Evolutionary conservation across 192 early-diverging fungal genomes (phyloP).

Genomic region (Dispira parvispora): DNA sequence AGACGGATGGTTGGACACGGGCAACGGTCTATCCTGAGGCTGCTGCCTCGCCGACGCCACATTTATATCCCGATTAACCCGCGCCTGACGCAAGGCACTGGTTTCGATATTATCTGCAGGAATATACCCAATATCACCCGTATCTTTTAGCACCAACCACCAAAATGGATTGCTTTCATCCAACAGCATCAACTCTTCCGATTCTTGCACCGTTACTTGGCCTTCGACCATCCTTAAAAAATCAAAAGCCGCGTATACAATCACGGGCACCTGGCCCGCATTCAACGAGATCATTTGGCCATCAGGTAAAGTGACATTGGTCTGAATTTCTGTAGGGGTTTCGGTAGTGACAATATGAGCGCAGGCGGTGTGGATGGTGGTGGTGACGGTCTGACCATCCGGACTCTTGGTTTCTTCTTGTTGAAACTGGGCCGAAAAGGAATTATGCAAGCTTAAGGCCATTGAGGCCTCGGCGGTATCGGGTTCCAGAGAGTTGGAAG

Average conservation of each 20-base stretch:
- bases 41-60: conserved; percentile 28
- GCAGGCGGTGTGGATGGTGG: conserved; percentile 10
- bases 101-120: conserved; percentile 56
- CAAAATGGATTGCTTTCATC: conserved; percentile 69
- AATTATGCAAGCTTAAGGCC: neutral
- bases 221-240: conserved; percentile 64
- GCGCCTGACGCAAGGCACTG: conserved; percentile 42
- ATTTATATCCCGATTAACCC: conserved; percentile 48
- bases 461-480: neutral
- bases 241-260: conserved; percentile 54
- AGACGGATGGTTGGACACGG: neutral
- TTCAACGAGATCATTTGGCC: conserved; percentile 11
- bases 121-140: conserved; percentile 54
- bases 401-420: neutral
- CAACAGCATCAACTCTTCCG: conserved; percentile 50
- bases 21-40: conserved; percentile 12
- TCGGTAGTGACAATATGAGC: conserved; percentile 9
- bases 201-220: conserved; percentile 51
- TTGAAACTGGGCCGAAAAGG: conserved; percentile 6
- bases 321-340: neutral
- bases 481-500: too few relatives aligned
- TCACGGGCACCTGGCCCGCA: conserved; percentile 8
- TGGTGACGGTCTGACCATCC: neutral
- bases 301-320: conserved; percentile 9
- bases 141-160: conserved; percentile 41